Conservation (phyloP, 2,329 filamentous ascomycete species). For the Claviceps digitariae region DNA sequence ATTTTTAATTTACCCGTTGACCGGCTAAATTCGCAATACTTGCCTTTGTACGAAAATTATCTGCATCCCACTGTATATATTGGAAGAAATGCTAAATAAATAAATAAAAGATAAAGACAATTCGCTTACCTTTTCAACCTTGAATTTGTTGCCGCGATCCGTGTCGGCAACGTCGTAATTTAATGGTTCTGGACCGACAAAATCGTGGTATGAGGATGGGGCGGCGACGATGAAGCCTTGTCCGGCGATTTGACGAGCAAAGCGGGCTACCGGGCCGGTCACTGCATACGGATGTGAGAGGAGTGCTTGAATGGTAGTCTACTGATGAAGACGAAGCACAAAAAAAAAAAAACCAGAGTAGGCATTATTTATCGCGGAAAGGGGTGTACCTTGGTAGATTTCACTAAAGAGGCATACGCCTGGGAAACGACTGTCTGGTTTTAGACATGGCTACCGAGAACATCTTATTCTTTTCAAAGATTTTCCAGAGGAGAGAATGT, state of each 20-base stretch:
- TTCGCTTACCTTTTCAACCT: conserved; percentile 54
- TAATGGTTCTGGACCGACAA: conserved; percentile 70
- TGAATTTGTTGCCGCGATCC: conserved; percentile 75
- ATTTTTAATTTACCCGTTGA: too few relatives aligned
- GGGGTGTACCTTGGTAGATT: conserved; percentile 71
- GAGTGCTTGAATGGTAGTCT: too few relatives aligned
- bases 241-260: conserved; percentile 80
- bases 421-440: conserved; percentile 49
- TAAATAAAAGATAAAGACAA: not conserved
- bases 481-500: not conserved
- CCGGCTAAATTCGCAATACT: too few relatives aligned
- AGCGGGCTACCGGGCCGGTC: conserved; percentile 77
- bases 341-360: not conserved
- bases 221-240: conserved; percentile 90
- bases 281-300: conserved; percentile 36
- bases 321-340: not conserved
- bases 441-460: not conserved
- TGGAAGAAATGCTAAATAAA: too few relatives aligned
- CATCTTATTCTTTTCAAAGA: too few relatives aligned
- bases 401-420: conserved; percentile 83
- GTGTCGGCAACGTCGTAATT: conserved; percentile 82
- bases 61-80: too few relatives aligned
- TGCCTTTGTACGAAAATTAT: too few relatives aligned
- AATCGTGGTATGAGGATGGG: conserved; percentile 86
- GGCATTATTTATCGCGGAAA: not conserved